phyloP scores from a whole-genome alignment of 768 basidiomycete species.

The Amylocystis lapponica region DNA sequence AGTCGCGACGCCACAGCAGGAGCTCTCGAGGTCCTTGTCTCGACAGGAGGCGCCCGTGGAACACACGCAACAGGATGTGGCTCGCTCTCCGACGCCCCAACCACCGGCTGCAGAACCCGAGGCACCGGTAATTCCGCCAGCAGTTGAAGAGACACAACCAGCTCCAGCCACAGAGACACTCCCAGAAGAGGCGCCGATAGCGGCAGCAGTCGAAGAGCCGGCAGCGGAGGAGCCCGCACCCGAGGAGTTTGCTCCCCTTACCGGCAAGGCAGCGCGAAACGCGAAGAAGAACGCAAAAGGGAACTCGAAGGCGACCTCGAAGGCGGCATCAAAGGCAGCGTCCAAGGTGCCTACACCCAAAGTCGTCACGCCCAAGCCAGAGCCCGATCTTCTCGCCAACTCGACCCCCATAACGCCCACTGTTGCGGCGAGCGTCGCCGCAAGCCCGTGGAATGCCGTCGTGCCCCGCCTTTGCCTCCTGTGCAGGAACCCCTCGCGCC shows the following conservation, averaged over 20 bases:
- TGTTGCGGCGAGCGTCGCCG: not conserved
- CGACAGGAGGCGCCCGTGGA: too few relatives aligned
- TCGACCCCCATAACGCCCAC: not conserved
- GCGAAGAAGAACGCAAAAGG: slow-evolving; percentile 2
- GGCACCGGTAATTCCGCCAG: not conserved
- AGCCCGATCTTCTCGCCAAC: slow-evolving; percentile 10
- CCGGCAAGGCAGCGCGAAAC: too few relatives aligned
- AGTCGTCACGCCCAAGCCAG: slow-evolving; percentile 8
- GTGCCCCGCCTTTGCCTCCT: not conserved
- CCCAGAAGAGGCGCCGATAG: too few relatives aligned
- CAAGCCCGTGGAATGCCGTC: not conserved
- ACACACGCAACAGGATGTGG: too few relatives aligned
- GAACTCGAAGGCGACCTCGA: slow-evolving; percentile 6
- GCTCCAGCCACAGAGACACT: too few relatives aligned
- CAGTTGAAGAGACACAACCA: not conserved
- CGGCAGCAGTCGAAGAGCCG: too few relatives aligned
- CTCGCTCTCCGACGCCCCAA: too few relatives aligned
- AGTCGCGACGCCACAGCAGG: slow-evolving; percentile 8
- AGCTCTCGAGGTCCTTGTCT: slow-evolving; percentile 8
- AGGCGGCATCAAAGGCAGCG: slow-evolving; percentile 11
- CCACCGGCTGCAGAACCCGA: not conserved
- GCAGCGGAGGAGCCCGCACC: too few relatives aligned
- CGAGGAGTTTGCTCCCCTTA: too few relatives aligned
- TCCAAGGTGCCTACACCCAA: slow-evolving; percentile 9
- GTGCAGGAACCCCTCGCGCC: not conserved